Conservation (phyloP, 805 yeast genomes). For the Danielia oregonensis region DNA sequence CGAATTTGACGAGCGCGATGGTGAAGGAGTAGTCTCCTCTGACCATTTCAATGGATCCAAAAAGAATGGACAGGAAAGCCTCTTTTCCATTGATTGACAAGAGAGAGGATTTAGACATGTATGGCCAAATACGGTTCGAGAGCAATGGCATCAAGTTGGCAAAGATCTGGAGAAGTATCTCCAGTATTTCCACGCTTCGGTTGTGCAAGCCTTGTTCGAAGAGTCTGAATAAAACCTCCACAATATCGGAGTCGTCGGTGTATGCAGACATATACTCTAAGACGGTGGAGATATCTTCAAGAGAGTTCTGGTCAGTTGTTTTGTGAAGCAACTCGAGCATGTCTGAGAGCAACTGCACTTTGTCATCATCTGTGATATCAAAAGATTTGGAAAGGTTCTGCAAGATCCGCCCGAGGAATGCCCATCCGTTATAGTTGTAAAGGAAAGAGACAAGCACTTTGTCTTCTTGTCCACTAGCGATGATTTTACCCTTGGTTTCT, state of each 20-base stretch:
- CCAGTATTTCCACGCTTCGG: slow-evolving; percentile 45
- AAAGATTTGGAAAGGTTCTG: slow-evolving; percentile 53
- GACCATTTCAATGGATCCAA: slow-evolving; percentile 72
- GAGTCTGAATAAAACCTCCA: slow-evolving; percentile 60
- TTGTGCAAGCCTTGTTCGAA: slow-evolving; percentile 64
- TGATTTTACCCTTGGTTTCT: slow-evolving; percentile 67
- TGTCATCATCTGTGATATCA: slow-evolving; percentile 34
- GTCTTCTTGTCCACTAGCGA: slow-evolving; percentile 44
- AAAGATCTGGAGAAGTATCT: slow-evolving; percentile 48
- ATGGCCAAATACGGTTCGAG: slow-evolving; percentile 76
- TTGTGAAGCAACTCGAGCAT: slow-evolving; percentile 50
- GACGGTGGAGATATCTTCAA: slow-evolving; percentile 20
- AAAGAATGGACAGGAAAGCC: slow-evolving; percentile 56
- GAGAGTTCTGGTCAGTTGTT: slow-evolving; percentile 39
- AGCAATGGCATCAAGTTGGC: slow-evolving; percentile 43
- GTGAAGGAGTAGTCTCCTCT: slow-evolving; percentile 66
- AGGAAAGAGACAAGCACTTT: slow-evolving; percentile 58
- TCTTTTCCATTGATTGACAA: slow-evolving; percentile 59
- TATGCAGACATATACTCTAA: slow-evolving; percentile 44
- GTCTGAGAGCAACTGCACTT: slow-evolving; percentile 39
- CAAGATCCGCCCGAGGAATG: slow-evolving; percentile 71
- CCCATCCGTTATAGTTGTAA: slow-evolving; percentile 82
- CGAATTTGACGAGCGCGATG: slow-evolving; percentile 52
- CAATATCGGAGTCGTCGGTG: slow-evolving; percentile 54
- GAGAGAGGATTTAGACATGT: slow-evolving; percentile 62